These are phyloP conservation scores for Dalbergia cultrata DNA, from an alignment of 306 rosid genomes.

Conservation along the genomic window DNA sequence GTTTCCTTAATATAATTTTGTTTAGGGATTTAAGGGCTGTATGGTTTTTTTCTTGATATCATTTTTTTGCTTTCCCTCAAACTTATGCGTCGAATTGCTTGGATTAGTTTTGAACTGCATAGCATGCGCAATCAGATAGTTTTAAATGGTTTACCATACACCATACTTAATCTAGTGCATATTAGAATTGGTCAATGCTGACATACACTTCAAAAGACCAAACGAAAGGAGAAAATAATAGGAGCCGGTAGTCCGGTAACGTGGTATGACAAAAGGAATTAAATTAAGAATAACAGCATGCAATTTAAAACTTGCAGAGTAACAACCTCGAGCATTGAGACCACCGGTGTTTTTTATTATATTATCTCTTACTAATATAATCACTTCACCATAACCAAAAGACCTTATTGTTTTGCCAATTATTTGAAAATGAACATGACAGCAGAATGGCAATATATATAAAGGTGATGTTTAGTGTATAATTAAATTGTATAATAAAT, in stretches of 20 bases:
- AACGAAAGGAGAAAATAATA: constrained; percentile 6
- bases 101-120: too few relatives aligned
- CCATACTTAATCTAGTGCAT: too few relatives aligned
- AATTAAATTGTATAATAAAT: too few relatives aligned
- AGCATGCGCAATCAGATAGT: too few relatives aligned
- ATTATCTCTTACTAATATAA: not conserved
- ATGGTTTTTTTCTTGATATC: too few relatives aligned
- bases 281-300: not conserved
- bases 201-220: not conserved
- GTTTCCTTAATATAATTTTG: too few relatives aligned
- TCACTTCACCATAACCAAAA: constrained; percentile 26
- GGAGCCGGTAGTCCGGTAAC: not conserved
- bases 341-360: constrained; percentile 2
- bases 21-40: too few relatives aligned
- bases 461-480: too few relatives aligned
- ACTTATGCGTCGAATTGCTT: too few relatives aligned
- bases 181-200: too few relatives aligned
- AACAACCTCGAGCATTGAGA: constrained; percentile 52
- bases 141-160: too few relatives aligned
- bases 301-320: not conserved
- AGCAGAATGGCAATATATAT: constrained; percentile 21
- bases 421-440: constrained; percentile 37
- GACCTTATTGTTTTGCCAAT: constrained; percentile 18
- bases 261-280: not conserved
- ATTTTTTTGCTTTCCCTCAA: too few relatives aligned